A percentile compares a stretch with the other conserved stretches of the same genome.
Evolutionary conservation across 257 asterid genomes (phyloP).

Genomic region (Solanum bukasovii): DNA sequence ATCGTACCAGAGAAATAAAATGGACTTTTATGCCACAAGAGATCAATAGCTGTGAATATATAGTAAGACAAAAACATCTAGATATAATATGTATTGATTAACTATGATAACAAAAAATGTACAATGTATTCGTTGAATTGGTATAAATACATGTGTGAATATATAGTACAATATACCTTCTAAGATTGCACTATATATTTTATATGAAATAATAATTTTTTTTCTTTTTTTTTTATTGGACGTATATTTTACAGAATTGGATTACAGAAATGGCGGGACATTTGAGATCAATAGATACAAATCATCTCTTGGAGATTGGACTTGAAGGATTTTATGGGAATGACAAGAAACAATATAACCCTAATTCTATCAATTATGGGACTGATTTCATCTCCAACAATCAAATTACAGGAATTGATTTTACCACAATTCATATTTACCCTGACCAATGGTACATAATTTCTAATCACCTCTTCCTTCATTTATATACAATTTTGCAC

Average conservation of each 20-base stretch:
- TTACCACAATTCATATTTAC: not conserved
- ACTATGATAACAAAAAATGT: not conserved
- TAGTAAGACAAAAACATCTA: not conserved
- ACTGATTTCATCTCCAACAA: not conserved
- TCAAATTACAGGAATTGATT: slow-evolving; percentile 1
- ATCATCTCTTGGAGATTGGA: slow-evolving; percentile 3
- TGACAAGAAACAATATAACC: not conserved
- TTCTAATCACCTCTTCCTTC: not conserved
- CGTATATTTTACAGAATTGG: not conserved
- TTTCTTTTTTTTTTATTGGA: not conserved
- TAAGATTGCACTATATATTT: not conserved
- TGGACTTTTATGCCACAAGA: not conserved
- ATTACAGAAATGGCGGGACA: not conserved
- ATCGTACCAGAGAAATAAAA: not conserved
- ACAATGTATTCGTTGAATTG: not conserved
- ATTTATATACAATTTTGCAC: not conserved
- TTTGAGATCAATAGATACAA: not conserved
- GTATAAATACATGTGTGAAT: not conserved
- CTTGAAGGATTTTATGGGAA: slow-evolving; percentile 6
- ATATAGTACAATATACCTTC: not conserved
- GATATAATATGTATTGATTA: not conserved
- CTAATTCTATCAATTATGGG: not conserved
- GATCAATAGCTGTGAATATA: not conserved
- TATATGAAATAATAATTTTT: not conserved
- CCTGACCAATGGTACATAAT: slow-evolving; percentile 3